A percentile compares a stretch with the other conserved stretches of the same genome.
Conservation (phyloP, 805 yeast genomes). For the Candida ovalis region DNA sequence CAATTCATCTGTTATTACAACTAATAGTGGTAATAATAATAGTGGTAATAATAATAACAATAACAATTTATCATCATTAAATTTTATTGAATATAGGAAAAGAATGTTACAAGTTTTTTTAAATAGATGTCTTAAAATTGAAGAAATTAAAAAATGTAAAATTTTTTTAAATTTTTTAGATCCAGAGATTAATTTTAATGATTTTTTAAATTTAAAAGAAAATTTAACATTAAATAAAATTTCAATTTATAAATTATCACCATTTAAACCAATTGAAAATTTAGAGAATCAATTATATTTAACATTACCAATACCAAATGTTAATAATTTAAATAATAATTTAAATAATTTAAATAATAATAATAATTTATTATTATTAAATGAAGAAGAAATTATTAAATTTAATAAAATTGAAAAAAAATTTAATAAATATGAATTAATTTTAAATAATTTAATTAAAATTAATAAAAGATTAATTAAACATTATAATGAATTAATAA, state of each 20-base stretch:
- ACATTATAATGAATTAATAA: slow-evolving; percentile 42
- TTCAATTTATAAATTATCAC: slow-evolving; percentile 56
- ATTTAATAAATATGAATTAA: slow-evolving; percentile 31
- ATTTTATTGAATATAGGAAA: slow-evolving; percentile 55
- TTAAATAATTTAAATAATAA: slow-evolving; percentile 27
- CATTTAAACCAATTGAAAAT: slow-evolving; percentile 51
- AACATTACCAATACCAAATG: slow-evolving; percentile 54
- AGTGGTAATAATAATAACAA: slow-evolving; percentile 1
- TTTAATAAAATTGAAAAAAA: slow-evolving; percentile 29
- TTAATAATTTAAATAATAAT: slow-evolving; percentile 24
- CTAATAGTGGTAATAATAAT: slow-evolving; percentile 1
- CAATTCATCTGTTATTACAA: slow-evolving; percentile 10
- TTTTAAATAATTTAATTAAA: slow-evolving; percentile 29
- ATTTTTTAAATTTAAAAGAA: slow-evolving; percentile 58
- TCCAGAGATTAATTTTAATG: slow-evolving; percentile 82
- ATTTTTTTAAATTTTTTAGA: slow-evolving; percentile 77
- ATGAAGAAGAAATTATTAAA: slow-evolving; percentile 27
- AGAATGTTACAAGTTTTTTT: slow-evolving; percentile 74
- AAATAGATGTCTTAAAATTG: slow-evolving; percentile 63
- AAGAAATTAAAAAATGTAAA: slow-evolving; percentile 51
- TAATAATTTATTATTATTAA: slow-evolving; percentile 20
- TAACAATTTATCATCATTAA: slow-evolving; percentile 8
- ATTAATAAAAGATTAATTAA: slow-evolving; percentile 45
- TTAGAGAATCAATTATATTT: slow-evolving; percentile 54
- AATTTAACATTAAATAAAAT: slow-evolving; percentile 46